These are phyloP conservation scores for Physcomitrium patens DNA, from an alignment of 225 moss, liverwort and hornwort genomes.

Conservation along the genomic window DNA sequence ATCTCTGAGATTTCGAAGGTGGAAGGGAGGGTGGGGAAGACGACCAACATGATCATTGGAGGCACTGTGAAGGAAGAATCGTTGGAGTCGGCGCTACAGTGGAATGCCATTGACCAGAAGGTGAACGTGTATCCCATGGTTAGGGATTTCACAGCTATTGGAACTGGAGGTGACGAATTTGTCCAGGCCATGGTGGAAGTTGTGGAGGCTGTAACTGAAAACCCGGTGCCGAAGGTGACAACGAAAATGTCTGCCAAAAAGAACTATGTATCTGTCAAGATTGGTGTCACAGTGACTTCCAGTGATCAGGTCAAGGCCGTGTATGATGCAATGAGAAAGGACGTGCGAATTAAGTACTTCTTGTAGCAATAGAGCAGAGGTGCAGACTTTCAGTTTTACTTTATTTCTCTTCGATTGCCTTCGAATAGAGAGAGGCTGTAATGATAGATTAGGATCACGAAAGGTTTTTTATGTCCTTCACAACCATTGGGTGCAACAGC, in stretches of 20 bases:
- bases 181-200: slow-evolving; percentile 67
- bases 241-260: slow-evolving; percentile 54
- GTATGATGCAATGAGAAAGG: slow-evolving; percentile 65
- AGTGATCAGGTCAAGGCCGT: slow-evolving; percentile 65
- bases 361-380: slow-evolving; percentile 32
- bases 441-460: too few species aligned
- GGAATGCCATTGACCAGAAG: slow-evolving; percentile 63
- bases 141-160: slow-evolving; percentile 62
- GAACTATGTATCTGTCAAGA: slow-evolving; percentile 57
- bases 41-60: slow-evolving; percentile 62
- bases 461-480: background rate
- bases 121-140: slow-evolving; percentile 68
- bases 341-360: slow-evolving; percentile 58
- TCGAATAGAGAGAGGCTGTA: too few species aligned
- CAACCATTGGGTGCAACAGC: background rate
- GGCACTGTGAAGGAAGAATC: slow-evolving; percentile 56
- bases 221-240: slow-evolving; percentile 35
- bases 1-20: slow-evolving; percentile 67
- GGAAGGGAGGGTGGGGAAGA: slow-evolving; percentile 67
- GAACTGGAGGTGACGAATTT: slow-evolving; percentile 65
- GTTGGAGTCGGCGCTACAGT: slow-evolving; percentile 28
- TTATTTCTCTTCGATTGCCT: too few species aligned
- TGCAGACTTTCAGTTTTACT: too few species aligned
- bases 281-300: slow-evolving; percentile 41
- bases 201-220: slow-evolving; percentile 56